Evolutionary conservation across 208 protist genomes (phyloP), one percentile per base, ranked within the genome.

Genomic region (Crithidia sp.): DNA sequence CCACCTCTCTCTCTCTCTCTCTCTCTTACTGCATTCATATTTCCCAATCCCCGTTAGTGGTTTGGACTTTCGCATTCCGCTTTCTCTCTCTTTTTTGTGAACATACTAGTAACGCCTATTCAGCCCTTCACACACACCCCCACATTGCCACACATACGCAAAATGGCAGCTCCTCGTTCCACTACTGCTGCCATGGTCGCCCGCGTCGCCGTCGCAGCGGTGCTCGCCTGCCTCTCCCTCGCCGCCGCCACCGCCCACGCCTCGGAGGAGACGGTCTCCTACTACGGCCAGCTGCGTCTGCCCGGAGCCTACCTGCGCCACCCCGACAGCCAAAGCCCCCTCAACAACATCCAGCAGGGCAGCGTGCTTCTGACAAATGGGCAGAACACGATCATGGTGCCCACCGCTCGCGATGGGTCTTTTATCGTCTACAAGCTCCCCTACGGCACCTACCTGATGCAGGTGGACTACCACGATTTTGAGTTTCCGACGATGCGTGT

Each of bases 401-500:
- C 89, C 17, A 83, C 88, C 6, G 69, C 86, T 39, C 66, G 68
- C 4, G 91, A 94, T 65, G 91, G 92, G 12, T 83, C 82, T 17
- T 96, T 96, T 69, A 86, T 91, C 19, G 79, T 82, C 5, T 83
- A 92, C 70, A 75, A 82, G 52, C 54, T 96, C 10, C 89, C 92
- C 3, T 92, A 89, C 74, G 92, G 92, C 47, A 84, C 81, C n/a
- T 96, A 96, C 70, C 68, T 91, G 40, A 69, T 96, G 37, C 89
- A 94, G 70, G 84, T 77, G 13, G 92, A 96, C 44, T 96, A 89
- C 76, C 79, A 87, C 67, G 67, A 96, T 76, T 93, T 93, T 56
- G 69, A 84, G 65, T 96, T 93, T 56, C 92, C 89, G 17, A 91
- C 86, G 14, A 68, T 96, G 54, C 86, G 87, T 17, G 79, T 94